Evolutionary conservation across 495 filamentous ascomycete genomes (phyloP).

Genomic region (Oidiodendron maius): DNA sequence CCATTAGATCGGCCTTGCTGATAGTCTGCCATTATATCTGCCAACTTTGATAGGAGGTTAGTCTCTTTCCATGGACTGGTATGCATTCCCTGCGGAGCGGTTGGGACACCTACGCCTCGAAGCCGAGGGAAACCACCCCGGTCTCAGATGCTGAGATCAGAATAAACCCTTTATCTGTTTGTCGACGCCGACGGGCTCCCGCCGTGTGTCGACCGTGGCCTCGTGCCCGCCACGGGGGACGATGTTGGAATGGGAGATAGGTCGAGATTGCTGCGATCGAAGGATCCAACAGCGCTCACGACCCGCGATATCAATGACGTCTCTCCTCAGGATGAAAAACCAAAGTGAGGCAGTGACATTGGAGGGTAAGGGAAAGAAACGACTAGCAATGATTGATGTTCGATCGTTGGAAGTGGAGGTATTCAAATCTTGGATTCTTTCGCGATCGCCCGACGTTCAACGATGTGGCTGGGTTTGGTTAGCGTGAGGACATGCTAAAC

Average conservation of each 20-base stretch:
- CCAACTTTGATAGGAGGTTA: slow-evolving; percentile 2
- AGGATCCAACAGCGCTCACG: not conserved
- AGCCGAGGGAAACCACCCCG: slow-evolving; percentile 17
- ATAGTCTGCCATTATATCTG: slow-evolving; percentile 73
- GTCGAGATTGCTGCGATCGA: slow-evolving; percentile 10
- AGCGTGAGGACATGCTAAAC: not conserved
- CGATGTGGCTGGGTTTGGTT: not conserved
- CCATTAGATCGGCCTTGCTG: slow-evolving; percentile 69
- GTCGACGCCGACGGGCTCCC: slow-evolving; percentile 17
- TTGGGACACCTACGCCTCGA: slow-evolving; percentile 8
- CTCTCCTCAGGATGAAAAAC: slow-evolving; percentile 9
- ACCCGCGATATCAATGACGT: slow-evolving; percentile 1
- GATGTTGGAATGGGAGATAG: not conserved
- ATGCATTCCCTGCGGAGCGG: not conserved
- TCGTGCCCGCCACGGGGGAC: not conserved
- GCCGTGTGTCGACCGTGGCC: slow-evolving; percentile 15
- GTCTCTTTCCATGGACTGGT: too few relatives aligned
- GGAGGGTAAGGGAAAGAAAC: slow-evolving; percentile 2
- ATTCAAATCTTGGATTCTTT: slow-evolving; percentile 12
- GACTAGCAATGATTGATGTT: slow-evolving; percentile 14
- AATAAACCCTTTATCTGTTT: slow-evolving; percentile 8
- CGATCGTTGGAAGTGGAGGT: slow-evolving; percentile 7
- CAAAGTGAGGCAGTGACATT: slow-evolving; percentile 13
- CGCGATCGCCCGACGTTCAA: slow-evolving; percentile 18
- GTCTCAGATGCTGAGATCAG: slow-evolving; percentile 6